These are phyloP conservation scores for Podaxis sp. DNA, from an alignment of 768 basidiomycete genomes.

Conservation along the genomic window DNA sequence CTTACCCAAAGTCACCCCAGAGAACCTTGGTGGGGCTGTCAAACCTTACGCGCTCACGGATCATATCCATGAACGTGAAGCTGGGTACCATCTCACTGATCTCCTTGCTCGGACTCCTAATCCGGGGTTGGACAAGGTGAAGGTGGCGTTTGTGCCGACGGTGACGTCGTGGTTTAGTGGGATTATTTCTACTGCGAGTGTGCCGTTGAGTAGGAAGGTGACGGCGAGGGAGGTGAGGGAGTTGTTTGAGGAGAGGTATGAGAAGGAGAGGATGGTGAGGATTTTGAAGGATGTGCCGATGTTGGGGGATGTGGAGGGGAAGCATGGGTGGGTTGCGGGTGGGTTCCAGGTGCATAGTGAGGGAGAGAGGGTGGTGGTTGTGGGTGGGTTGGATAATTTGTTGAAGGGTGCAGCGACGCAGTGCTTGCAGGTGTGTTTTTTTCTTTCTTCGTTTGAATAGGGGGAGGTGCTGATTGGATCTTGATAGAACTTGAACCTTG, in stretches of 20 bases:
- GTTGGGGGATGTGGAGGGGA: constrained; percentile 71
- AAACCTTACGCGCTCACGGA: constrained; percentile 90
- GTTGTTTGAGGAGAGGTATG: constrained; percentile 79
- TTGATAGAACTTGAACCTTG: constrained; percentile 81
- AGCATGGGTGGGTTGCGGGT: constrained; percentile 89
- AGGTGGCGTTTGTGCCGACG: constrained; percentile 82
- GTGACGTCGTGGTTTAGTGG: constrained; percentile 97
- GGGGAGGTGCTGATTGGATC: not conserved
- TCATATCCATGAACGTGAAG: constrained; percentile 99
- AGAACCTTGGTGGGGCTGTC: constrained; percentile 72
- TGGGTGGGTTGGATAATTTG: constrained; percentile 93
- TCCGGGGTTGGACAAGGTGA: constrained; percentile 28
- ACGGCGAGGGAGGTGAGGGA: constrained; percentile 68
- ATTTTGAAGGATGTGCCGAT: constrained; percentile 70
- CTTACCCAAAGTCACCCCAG: constrained; percentile 77
- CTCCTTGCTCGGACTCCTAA: constrained; percentile 38
- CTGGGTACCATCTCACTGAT: constrained; percentile 74
- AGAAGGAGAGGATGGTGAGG: constrained; percentile 67
- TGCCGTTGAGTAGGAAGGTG: constrained; percentile 69
- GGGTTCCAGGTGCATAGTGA: constrained; percentile 91
- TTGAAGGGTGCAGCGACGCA: constrained; percentile 99
- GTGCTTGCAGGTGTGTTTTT: constrained; percentile 76
- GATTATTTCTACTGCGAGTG: constrained; percentile 83
- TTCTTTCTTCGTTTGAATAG: not conserved
- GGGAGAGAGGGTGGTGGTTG: constrained; percentile 91